These are phyloP conservation scores for Epichloe festucae DNA, from an alignment of 2,329 filamentous ascomycete genomes.

Conservation along the genomic window DNA sequence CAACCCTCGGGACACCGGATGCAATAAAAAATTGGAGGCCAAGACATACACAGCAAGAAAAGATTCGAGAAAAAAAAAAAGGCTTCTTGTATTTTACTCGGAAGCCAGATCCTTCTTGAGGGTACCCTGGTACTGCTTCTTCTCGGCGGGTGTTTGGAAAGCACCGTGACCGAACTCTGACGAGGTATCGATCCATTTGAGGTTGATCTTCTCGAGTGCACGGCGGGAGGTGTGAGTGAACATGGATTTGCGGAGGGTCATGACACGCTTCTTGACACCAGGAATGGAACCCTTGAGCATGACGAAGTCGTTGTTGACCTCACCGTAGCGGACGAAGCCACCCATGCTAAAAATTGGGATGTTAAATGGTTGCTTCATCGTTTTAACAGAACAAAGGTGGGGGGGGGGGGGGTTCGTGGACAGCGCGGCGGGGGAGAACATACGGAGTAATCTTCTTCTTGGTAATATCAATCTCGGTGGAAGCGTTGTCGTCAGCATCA, in stretches of 20 bases:
- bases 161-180: constrained; percentile 99
- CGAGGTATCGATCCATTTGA: constrained; percentile 99
- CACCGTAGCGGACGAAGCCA: constrained; percentile 98
- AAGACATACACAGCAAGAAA: constrained; percentile 13
- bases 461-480: constrained; percentile 90
- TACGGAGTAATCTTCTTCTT: constrained; percentile 99
- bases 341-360: constrained; percentile 54
- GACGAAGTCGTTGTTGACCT: constrained; percentile 98
- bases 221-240: constrained; percentile 92
- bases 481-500: constrained; percentile 78
- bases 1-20: constrained; percentile 38
- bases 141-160: constrained; percentile 97
- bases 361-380: constrained; percentile 11
- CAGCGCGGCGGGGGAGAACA: constrained; percentile 21
- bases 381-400: not conserved
- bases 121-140: constrained; percentile 92
- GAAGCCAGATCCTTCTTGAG: constrained; percentile 89
- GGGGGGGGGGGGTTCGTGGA: no score
- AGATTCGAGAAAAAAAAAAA: constrained; percentile 26
- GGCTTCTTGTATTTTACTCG: constrained; percentile 24
- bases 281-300: constrained; percentile 96
- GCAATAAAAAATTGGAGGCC: constrained; percentile 29
- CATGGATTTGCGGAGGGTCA: constrained; percentile 98
- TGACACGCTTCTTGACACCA: constrained; percentile 98
- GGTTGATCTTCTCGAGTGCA: constrained; percentile 96